Base-by-base conservation (phyloP, 2,329 filamentous ascomycete genomes). In the Neodidymelliopsis sp. region DNA sequence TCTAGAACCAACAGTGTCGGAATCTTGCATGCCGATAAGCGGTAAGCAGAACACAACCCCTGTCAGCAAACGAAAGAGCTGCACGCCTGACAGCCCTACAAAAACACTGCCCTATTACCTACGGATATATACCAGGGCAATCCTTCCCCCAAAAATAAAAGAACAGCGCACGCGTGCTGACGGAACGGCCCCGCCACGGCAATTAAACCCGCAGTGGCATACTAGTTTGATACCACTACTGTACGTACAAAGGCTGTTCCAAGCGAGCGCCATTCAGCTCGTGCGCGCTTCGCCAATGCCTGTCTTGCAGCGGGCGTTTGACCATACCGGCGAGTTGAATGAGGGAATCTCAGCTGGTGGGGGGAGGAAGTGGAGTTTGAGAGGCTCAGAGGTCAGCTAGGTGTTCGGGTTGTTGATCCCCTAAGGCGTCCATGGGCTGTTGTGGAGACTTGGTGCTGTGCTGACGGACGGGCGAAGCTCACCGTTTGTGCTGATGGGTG, bases 181-280 rank as follows among this genome's bases (percentile, higher is more conserved):
- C 43, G 25, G 40, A n/a, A 24, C 40, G 31, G 30, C 47, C 47
- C 47, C 47, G 40, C 31, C 33, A 18, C 40, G 41, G 40, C 22
- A 43, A 37, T n/a, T n/a, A 36, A 23, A 22, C 15, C 6, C 22
- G 34, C 18, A 20, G 18, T 39, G 18, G 35, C 40, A 40, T 31
- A n/a, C n/a, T n/a, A n/a, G n/a, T n/a, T n/a, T n/a, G n/a, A n/a
- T n/a, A n/a, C n/a, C n/a, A n/a, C n/a, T n/a, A n/a, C n/a, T n/a
- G n/a, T n/a, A n/a, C n/a, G n/a, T n/a, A n/a, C n/a, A n/a, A n/a
- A n/a, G n/a, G n/a, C n/a, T n/a, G n/a, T n/a, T n/a, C n/a, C 35
- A 50, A 50, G 47, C 47, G 47, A 45, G 22, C n/a, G 35, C 40
- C 47, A 45, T 40, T 50, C 47, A 50, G 47, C 47, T 50, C 20